Evolutionary conservation across 495 filamentous ascomycete genomes (phyloP).

Genomic region (Neurospora sublineolata): DNA sequence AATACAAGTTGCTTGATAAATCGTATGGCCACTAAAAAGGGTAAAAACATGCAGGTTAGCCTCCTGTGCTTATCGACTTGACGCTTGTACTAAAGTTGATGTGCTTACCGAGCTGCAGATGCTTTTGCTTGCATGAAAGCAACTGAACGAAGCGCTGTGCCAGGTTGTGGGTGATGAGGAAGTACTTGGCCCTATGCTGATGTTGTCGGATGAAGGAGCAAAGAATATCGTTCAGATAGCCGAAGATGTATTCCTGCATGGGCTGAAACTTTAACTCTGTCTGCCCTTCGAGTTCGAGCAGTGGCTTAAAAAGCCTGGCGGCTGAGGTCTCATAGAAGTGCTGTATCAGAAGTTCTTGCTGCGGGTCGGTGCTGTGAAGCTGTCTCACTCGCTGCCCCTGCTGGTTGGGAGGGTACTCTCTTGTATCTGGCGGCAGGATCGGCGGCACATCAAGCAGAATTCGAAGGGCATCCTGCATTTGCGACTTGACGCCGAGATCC

Average conservation of each 20-base stretch:
- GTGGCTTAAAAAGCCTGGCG: constrained; percentile 72
- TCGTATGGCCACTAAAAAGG: constrained; percentile 64
- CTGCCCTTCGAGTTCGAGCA: constrained; percentile 68
- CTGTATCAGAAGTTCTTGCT: constrained; percentile 73
- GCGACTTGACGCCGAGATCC: constrained; percentile 89
- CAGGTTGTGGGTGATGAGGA: constrained; percentile 71
- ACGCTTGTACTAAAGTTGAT: constrained; percentile 2
- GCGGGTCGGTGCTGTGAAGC: constrained; percentile 44
- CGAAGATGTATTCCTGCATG: constrained; percentile 77
- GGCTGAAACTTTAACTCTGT: constrained; percentile 43
- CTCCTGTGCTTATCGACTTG: background rate
- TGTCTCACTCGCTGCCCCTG: constrained; percentile 50
- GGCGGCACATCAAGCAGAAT: constrained; percentile 80
- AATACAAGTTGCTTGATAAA: constrained; percentile 85
- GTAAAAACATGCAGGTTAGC: constrained; percentile 1
- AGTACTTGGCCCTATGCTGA: constrained; percentile 72
- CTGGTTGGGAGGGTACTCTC: constrained; percentile 45
- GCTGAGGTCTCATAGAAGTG: constrained; percentile 87
- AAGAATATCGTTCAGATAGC: constrained; percentile 86
- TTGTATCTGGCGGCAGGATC: constrained; percentile 42
- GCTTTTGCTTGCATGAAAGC: constrained; percentile 77
- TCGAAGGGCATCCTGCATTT: constrained; percentile 92
- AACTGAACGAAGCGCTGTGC: constrained; percentile 74
- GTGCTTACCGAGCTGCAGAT: constrained; percentile 73
- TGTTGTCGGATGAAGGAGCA: constrained; percentile 92